Base-by-base conservation (phyloP, 176 grass and related monocot genomes). In the Melocanna baccifera region DNA sequence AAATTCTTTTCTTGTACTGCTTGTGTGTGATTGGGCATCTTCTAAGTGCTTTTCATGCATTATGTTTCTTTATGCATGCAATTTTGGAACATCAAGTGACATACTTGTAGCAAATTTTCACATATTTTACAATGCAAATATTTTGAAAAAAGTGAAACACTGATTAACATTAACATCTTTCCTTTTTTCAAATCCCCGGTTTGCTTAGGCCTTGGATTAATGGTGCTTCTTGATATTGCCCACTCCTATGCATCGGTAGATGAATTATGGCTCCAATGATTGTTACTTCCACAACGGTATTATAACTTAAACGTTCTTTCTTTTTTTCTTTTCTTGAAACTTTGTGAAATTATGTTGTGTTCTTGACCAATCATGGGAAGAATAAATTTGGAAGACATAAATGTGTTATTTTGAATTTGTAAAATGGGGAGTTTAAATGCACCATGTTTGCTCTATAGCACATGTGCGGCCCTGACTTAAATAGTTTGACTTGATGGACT, bases 161-260 rank as follows among this genome's bases (percentile, higher is more conserved):
- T 41, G 12, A 69, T 74, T 73, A 47, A 67, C 16, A 62, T 79
- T 61, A 63, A 47, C 29, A 81, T 69, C 22, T 75, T 69, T 69
- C 42, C 47, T 69, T 58, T 73, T 87, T 85, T 68, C 42, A 68
- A 47, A 57, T 81, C 65, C 36, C 34, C 85, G 37, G 58, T 43
- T 79, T 87, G 51, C 28, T 76, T 77, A 97, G 94, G 92, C 56
- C 92, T 95, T 47, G 95, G 92, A 50, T 91, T 98, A 71, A 66
- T 91, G 75, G 91, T 98, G n/a, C 83, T 95, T 85, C 81, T 98
- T 85, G 95, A 98, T 90, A 87, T 98, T 86, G 85, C 91, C 34
- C 95, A 98, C 88, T 98, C 95, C 9, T 98, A 98, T 91, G 95
- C 95, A 67, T 98, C 95, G 28, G 87, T 91, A 57, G 95, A 98